Conservation (phyloP, 495 filamentous ascomycete genomes). For the Lentithecium fluviatile region DNA sequence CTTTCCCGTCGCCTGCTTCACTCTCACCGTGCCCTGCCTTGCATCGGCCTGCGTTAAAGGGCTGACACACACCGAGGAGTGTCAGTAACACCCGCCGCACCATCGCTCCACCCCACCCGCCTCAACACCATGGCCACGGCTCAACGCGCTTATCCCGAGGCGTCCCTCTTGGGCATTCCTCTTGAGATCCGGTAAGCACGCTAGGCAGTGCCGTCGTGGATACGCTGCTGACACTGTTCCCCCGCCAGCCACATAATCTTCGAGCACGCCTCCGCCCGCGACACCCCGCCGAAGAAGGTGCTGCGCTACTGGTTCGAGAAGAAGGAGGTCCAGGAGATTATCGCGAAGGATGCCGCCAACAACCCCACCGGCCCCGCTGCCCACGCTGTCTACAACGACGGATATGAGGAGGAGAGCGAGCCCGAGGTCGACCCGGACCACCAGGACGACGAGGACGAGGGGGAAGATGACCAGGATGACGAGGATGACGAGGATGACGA, state of each 20-base stretch:
- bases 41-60: background rate
- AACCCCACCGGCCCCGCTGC: background rate
- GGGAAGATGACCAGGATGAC: slow-evolving; percentile 10
- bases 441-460: slow-evolving; percentile 3
- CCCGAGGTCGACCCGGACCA: background rate
- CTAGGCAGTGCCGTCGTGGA: too few species aligned
- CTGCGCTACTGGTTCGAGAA: slow-evolving; percentile 34
- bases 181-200: slow-evolving; percentile 28
- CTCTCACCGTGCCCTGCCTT: background rate
- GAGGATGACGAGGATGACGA: slow-evolving; percentile 7
- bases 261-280: slow-evolving; percentile 10
- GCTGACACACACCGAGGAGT: background rate
- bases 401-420: slow-evolving; percentile 1
- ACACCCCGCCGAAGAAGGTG: slow-evolving; percentile 16
- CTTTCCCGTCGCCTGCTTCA: background rate
- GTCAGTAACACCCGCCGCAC: background rate
- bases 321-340: slow-evolving; percentile 14
- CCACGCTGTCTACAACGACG: background rate
- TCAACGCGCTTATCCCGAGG: background rate
- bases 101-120: background rate
- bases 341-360: slow-evolving; percentile 1
- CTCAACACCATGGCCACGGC: slow-evolving; percentile 17
- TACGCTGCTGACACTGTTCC: too few species aligned
- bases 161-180: slow-evolving; percentile 20
- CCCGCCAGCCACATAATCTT: slow-evolving; percentile 10